These are phyloP conservation scores for Hanseniaspora lindneri DNA, from an alignment of 805 yeast genomes.

Conservation along the genomic window DNA sequence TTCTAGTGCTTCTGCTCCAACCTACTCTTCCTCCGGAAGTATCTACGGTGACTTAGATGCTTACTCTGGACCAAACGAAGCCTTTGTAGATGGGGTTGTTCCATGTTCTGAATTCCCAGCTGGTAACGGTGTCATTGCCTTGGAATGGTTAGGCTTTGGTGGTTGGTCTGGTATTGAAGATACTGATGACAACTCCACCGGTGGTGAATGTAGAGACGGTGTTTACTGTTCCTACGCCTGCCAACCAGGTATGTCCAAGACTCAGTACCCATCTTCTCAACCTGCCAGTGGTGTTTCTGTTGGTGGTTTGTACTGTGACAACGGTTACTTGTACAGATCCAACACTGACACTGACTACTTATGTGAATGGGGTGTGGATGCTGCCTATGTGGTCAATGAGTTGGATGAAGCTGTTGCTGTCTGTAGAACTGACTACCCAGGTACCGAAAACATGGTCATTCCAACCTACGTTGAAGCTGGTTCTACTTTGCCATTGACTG, in stretches of 20 bases:
- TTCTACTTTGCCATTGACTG: constrained; percentile 51
- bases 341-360: constrained; percentile 54
- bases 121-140: constrained; percentile 71
- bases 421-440: constrained; percentile 98
- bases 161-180: constrained; percentile 67
- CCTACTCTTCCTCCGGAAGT: constrained; percentile 30
- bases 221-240: constrained; percentile 95
- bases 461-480: constrained; percentile 79
- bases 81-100: constrained; percentile 54
- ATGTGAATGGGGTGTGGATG: constrained; percentile 75
- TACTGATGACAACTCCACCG: constrained; percentile 48
- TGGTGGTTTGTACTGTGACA: constrained; percentile 83
- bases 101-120: constrained; percentile 61
- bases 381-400: constrained; percentile 58
- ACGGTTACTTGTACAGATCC: constrained; percentile 74
- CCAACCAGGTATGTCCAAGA: constrained; percentile 97
- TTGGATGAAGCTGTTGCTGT: constrained; percentile 61
- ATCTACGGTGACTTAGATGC: constrained; percentile 40
- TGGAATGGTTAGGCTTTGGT: constrained; percentile 63
- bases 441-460: constrained; percentile 95
- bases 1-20: constrained; percentile 23
- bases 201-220: constrained; percentile 67
- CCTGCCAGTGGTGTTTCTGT: constrained; percentile 82
- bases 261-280: constrained; percentile 89
- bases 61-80: constrained; percentile 37